phyloP scores from a whole-genome alignment of 305 asterid species.

The Rubia balearica region DNA sequence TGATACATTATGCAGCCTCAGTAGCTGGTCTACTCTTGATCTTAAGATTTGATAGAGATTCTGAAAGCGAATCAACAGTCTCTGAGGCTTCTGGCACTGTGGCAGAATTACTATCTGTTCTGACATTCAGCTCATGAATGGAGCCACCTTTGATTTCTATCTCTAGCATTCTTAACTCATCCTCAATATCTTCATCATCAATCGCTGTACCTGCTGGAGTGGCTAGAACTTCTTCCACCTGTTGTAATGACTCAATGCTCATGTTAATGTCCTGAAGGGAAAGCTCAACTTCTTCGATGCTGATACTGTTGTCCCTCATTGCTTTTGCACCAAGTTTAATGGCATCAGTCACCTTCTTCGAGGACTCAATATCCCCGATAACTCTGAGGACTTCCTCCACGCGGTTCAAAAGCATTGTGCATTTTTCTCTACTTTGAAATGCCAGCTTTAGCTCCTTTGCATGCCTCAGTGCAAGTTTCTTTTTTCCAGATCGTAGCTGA shows the following conservation, averaged over 20 bases:
- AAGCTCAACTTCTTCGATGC: conserved; percentile 55
- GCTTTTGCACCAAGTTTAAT: conserved; percentile 55
- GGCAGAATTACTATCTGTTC: conserved; percentile 13
- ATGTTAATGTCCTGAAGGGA: conserved; percentile 61
- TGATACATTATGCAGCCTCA: conserved; percentile 16
- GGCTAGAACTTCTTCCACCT: conserved; percentile 55
- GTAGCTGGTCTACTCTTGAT: conserved; percentile 28
- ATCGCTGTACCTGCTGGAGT: conserved; percentile 28
- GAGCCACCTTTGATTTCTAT: conserved; percentile 31
- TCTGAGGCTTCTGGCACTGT: conserved; percentile 25
- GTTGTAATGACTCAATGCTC: conserved; percentile 54
- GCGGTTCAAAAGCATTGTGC: conserved; percentile 51
- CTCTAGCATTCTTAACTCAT: conserved; percentile 54
- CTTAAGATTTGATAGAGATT: conserved; percentile 44
- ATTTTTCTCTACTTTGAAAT: conserved; percentile 67
- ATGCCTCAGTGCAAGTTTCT: conserved; percentile 52
- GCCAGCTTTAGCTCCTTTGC: conserved; percentile 58
- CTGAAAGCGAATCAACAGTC: conserved; percentile 38
- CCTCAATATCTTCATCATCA: conserved; percentile 63
- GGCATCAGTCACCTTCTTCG: conserved; percentile 75
- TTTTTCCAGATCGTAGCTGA: conserved; percentile 51
- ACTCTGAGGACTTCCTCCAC: conserved; percentile 66
- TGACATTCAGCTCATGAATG: conserved; percentile 15
- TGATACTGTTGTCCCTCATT: conserved; percentile 47
- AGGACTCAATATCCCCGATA: conserved; percentile 69